Conservation (phyloP, 2,329 filamentous ascomycete genomes). For the Didymosphaeria variabile region DNA sequence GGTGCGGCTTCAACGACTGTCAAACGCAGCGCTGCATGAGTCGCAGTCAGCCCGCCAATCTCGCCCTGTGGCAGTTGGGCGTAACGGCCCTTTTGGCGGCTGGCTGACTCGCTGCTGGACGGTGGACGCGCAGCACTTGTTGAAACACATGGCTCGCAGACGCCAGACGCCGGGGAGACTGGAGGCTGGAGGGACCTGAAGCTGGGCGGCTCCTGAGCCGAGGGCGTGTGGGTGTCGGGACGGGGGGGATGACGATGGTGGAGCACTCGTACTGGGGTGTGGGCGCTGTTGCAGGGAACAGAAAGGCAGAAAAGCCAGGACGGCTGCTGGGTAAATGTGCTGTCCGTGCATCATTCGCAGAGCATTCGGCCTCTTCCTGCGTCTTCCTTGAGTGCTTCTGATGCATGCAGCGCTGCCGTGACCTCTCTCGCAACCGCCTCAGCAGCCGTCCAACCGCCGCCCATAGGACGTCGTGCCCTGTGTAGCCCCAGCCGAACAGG, state of each 20-base stretch:
- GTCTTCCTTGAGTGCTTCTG: conserved; percentile 1
- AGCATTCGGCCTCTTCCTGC: conserved; percentile 6
- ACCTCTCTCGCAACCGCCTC: not conserved
- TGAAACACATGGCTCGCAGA: conserved; percentile 6
- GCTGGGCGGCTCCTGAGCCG: conserved; percentile 2
- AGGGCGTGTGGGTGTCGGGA: not conserved
- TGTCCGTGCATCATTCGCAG: conserved; percentile 15
- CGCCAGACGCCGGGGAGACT: not conserved
- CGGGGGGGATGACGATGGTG: conserved; percentile 2
- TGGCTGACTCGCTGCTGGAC: not conserved
- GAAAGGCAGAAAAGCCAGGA: not conserved
- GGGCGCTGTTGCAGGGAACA: not conserved
- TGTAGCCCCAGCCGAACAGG: conserved; percentile 6
- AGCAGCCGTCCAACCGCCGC: not conserved
- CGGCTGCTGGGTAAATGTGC: conserved; percentile 14
- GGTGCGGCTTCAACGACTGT: conserved; percentile 5
- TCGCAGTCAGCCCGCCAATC: conserved; percentile 1
- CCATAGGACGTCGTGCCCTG: not conserved
- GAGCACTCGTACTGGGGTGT: not conserved
- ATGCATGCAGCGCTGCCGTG: conserved; percentile 5
- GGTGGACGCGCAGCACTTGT: not conserved
- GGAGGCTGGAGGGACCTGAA: not conserved
- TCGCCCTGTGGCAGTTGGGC: not conserved
- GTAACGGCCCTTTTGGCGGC: not conserved
- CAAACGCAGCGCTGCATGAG: conserved; percentile 7